Percentiles rank a stretch among this genome's conserved stretches.
phyloP scores from a whole-genome alignment of 768 basidiomycete species.

The Lyophyllum decastes region DNA sequence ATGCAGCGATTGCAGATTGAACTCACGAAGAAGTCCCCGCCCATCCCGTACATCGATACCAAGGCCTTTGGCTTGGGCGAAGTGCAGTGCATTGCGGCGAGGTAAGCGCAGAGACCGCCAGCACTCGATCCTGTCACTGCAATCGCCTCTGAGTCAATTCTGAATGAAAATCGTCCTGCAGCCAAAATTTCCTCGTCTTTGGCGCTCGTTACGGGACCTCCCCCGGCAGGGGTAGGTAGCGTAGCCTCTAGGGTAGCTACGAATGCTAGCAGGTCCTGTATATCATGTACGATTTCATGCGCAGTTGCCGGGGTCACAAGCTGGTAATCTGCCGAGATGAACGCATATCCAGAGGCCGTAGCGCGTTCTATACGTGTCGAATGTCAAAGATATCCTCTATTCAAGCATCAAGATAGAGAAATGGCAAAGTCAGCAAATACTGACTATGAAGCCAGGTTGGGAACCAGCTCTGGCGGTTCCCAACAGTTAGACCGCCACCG shows the following conservation, averaged over 20 bases:
- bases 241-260: constrained; percentile 27
- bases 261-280: constrained; percentile 56
- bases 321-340: constrained; percentile 66
- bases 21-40: constrained; percentile 57
- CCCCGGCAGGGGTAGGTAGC: constrained; percentile 4
- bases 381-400: constrained; percentile 4
- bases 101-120: constrained; percentile 64
- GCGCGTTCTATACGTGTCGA: constrained; percentile 43
- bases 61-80: constrained; percentile 54
- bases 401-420: constrained; percentile 15
- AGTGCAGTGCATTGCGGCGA: constrained; percentile 53
- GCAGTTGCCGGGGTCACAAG: constrained; percentile 56
- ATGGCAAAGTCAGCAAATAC: constrained; percentile 12
- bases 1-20: background rate
- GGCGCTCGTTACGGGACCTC: background rate
- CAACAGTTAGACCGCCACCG: constrained; percentile 62
- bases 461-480: constrained; percentile 62
- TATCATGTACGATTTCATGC: constrained; percentile 58
- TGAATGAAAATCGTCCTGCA: constrained; percentile 19
- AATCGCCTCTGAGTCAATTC: constrained; percentile 44
- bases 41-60: constrained; percentile 62
- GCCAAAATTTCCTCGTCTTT: background rate
- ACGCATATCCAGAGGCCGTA: constrained; percentile 47
- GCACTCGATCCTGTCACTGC: constrained; percentile 60
- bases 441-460: constrained; percentile 65